Evolutionary conservation across 306 rosid genomes (phyloP), one percentile per base, ranked within the genome.

Genomic region (Cajanus cajan): DNA sequence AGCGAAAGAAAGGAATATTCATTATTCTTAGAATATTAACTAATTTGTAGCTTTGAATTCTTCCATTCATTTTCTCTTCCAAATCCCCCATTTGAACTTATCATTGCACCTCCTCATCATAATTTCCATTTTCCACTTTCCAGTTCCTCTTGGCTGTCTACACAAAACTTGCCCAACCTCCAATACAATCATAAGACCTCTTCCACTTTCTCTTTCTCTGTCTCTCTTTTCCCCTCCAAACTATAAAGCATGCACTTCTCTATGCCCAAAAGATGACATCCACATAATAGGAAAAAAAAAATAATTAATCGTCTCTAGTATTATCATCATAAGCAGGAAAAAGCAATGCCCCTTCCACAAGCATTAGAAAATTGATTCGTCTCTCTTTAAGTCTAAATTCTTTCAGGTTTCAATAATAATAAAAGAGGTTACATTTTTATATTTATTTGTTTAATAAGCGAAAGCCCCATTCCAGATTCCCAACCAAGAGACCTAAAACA

Each of bases 71-170:
- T 24, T 75, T 57, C 16, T 43, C 55, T 11, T 11, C 39, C 48
- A 63, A 43, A 41, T 21, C 40, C 45, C 58, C 71, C 78, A 51
- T 61, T 80, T 71, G 37, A 75, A 25, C 43, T 4, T 70, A 71
- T 80, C 62, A 80, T 55, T 55, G 61, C 85, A 71, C 28, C 73
- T 37, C 41, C 43, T 65, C 33, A 10, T 43, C 57, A 44, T 73
- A 7, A 33, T 65, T 71, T 78, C 55, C 59, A 68, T 33, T 65
- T 79, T 83, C 55, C 67, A 74, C 81, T 83, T 84, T 80, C 73
- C 87, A 71, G 82, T 37, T 28, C 68, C 77, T 76, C 58, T 37
- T 80, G 37, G 62, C 33, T 77, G 83, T 76, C 85, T 47, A 34
- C 76, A 55, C 68, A 72, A 72, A 43, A 72, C 39, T 15, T 34